These are phyloP conservation scores for Verticillium nonalfalfae DNA, from an alignment of 2,329 filamentous ascomycete species.

Conservation along the genomic window DNA sequence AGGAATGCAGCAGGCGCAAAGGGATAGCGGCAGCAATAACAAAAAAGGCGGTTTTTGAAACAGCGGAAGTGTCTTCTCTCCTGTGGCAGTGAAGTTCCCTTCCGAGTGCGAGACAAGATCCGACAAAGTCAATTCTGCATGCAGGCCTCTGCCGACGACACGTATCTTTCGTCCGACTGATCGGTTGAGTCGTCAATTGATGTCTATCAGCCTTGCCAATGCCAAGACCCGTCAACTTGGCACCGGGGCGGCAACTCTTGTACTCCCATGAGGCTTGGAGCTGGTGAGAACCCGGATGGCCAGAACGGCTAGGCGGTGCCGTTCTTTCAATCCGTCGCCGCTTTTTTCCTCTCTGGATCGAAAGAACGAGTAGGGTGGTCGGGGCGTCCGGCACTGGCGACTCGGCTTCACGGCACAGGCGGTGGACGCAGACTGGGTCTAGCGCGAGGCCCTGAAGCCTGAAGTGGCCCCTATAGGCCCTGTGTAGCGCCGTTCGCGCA, in stretches of 20 bases:
- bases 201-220: too few species aligned
- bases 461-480: background rate
- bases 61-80: too few species aligned
- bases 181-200: background rate
- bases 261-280: background rate
- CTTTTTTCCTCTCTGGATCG: background rate
- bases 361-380: background rate
- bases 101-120: too few species aligned
- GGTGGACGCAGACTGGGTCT: background rate
- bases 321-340: background rate
- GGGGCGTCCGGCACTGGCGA: background rate
- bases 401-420: background rate
- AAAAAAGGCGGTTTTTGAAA: too few species aligned
- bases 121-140: background rate
- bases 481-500: background rate
- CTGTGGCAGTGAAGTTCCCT: too few species aligned
- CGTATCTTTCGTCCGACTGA: background rate
- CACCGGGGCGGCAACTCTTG: background rate
- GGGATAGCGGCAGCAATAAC: too few species aligned
- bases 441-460: background rate
- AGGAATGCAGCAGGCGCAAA: background rate
- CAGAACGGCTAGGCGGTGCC: background rate
- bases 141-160: background rate
- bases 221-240: background rate
- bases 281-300: background rate